Percentiles rank a stretch among this genome's conserved stretches.
phyloP scores from a whole-genome alignment of 495 filamentous ascomycete species.

The Hyaloscypha variabilis region DNA sequence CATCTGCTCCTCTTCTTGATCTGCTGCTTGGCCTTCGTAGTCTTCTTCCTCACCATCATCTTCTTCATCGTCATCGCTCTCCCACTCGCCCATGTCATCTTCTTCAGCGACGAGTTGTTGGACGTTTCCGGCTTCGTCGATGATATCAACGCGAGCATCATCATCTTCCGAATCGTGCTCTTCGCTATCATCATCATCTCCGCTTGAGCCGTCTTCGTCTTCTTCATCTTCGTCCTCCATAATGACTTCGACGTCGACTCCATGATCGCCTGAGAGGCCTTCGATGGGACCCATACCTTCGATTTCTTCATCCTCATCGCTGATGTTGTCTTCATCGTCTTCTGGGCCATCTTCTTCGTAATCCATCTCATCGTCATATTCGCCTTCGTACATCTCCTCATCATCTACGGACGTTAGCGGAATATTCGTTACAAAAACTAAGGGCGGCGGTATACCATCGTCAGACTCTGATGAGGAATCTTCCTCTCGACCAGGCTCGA shows the following conservation, averaged over 20 bases:
- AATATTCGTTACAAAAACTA: background rate
- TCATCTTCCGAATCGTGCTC: constrained; percentile 50
- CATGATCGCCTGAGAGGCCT: constrained; percentile 78
- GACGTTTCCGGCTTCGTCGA: constrained; percentile 56
- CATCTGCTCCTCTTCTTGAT: constrained; percentile 41
- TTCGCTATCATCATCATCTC: constrained; percentile 4
- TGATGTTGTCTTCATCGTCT: constrained; percentile 86
- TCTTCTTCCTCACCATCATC: constrained; percentile 45
- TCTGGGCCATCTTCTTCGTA: constrained; percentile 80
- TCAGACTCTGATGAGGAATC: constrained; percentile 73
- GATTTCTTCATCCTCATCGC: constrained; percentile 86
- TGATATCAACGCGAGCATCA: constrained; percentile 53
- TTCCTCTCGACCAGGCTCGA: constrained; percentile 81
- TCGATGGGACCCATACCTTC: constrained; percentile 83
- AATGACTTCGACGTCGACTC: constrained; percentile 82
- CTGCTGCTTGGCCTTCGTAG: constrained; percentile 50
- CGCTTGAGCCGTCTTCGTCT: constrained; percentile 31
- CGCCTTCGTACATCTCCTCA: constrained; percentile 87
- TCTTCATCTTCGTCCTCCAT: constrained; percentile 71
- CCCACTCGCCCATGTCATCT: constrained; percentile 58
- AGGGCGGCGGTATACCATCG: constrained; percentile 44
- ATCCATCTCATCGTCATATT: constrained; percentile 86
- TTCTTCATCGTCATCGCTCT: constrained; percentile 57
- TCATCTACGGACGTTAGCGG: constrained; percentile 46
- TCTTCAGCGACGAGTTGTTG: constrained; percentile 37